Conservation (phyloP, 345 rosid species). For the Gossypium mustelinum region DNA sequence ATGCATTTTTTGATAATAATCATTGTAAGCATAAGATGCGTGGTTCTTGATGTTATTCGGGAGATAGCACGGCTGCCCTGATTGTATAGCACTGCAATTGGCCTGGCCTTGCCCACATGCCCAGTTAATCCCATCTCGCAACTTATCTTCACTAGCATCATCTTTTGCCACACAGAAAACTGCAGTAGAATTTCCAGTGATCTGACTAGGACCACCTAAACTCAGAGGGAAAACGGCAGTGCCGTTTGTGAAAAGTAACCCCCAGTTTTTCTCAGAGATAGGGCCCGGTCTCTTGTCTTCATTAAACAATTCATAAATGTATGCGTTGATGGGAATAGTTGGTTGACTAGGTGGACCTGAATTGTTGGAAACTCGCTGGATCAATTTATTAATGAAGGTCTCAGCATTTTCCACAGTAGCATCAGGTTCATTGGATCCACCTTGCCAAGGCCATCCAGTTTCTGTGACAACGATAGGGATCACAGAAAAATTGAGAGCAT, state of each 20-base stretch:
- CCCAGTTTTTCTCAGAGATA: constrained; percentile 83
- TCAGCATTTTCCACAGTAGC: constrained; percentile 71
- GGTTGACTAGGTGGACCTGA: constrained; percentile 93
- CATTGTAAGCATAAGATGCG: constrained; percentile 89
- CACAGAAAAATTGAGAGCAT: constrained; percentile 57
- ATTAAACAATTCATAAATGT: constrained; percentile 82
- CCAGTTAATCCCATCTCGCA: constrained; percentile 79
- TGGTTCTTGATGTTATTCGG: constrained; percentile 63
- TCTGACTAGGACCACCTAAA: constrained; percentile 32
- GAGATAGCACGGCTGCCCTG: constrained; percentile 58
- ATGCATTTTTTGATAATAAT: constrained; percentile 80
- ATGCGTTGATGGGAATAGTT: constrained; percentile 57
- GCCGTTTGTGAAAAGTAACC: constrained; percentile 70
- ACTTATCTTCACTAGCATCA: constrained; percentile 61
- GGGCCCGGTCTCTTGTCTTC: constrained; percentile 83
- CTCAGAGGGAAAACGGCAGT: constrained; percentile 63
- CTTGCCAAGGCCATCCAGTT: constrained; percentile 97
- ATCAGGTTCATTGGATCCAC: constrained; percentile 71
- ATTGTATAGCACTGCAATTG: constrained; percentile 64
- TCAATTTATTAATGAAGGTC: constrained; percentile 68
- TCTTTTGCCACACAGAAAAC: constrained; percentile 74
- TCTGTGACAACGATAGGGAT: constrained; percentile 80
- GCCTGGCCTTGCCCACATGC: constrained; percentile 96
- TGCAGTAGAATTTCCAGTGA: constrained; percentile 41
- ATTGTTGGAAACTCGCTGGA: constrained; percentile 62